Conservation (phyloP, 495 filamentous ascomycete genomes). For the Letharia columbiana region DNA sequence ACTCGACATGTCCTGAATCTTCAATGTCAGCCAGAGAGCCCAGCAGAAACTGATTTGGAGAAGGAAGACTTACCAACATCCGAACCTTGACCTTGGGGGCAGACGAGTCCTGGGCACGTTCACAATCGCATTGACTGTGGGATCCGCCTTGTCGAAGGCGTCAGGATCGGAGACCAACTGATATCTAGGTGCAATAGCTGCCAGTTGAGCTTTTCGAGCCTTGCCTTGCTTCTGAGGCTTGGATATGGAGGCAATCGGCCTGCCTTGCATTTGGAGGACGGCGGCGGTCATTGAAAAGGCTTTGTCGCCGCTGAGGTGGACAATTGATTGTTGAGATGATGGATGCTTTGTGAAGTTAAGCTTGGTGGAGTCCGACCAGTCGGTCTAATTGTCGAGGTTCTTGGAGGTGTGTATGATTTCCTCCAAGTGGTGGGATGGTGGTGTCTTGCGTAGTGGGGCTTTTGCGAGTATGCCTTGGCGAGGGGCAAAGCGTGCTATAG, state of each 20-base stretch:
- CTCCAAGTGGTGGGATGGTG: background rate
- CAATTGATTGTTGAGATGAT: background rate
- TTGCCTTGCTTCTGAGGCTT: conserved; percentile 7
- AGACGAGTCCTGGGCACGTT: conserved; percentile 40
- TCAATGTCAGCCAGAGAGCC: conserved; percentile 15
- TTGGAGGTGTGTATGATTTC: background rate
- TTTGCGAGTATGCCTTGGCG: background rate
- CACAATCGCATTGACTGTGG: conserved; percentile 20
- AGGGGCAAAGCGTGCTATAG: background rate
- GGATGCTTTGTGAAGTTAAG: background rate
- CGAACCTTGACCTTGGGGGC: conserved; percentile 45
- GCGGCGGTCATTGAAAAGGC: conserved; percentile 10
- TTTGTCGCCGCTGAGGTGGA: background rate
- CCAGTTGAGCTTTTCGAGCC: conserved; percentile 27
- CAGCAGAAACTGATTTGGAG: conserved; percentile 14
- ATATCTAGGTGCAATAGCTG: conserved; percentile 44
- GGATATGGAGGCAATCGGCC: background rate
- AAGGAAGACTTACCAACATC: conserved; percentile 41
- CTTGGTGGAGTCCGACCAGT: background rate
- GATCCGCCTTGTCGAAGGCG: conserved; percentile 9
- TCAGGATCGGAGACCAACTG: conserved; percentile 23
- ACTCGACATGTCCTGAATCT: conserved; percentile 43
- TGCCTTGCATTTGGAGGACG: conserved; percentile 8
- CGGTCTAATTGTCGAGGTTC: background rate
- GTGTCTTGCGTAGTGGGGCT: background rate